Base-by-base conservation (phyloP, 768 basidiomycete species). In the Lentinula detonsa region DNA sequence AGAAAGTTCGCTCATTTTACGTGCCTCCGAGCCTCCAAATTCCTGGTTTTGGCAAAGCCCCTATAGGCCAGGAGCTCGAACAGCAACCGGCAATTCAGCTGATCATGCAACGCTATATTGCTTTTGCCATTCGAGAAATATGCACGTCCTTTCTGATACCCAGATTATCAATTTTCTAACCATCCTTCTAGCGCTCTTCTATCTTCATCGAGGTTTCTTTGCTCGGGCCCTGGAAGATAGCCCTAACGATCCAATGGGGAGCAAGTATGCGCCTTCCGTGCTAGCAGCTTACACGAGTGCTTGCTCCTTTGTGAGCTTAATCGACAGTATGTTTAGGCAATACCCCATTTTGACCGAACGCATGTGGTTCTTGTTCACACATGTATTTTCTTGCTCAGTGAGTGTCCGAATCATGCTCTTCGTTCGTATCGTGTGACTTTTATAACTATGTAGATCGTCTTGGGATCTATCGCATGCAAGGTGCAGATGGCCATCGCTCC, bases 121-220 rank as follows among this genome's bases (percentile, higher is more conserved):
- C 82, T 0, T 86, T 85, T 67, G 82, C 86, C 4, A 88, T 89
- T 64, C 83, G 77, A 69, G 87, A 89, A 70, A 87, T 87, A 40
- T 81, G 87, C 85, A 65, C 65, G 81, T 70, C 45, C 33, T 42
- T 23, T 42, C 45, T 28, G 21, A 34, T 54, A 48, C 62, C 33
- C 59, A 53, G 43, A 33, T 15, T 54, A 43, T 49, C 31, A 34
- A 33, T 3, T 21, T 39, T 54, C 53, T 54, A 8, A 56, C 40
- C 28, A 7, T 42, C 62, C 63, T 34, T 40, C 28, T 63, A 87
- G 86, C 83, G 11, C 70, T 88, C 33, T 87, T 89, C 66, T 88
- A 88, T 65, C 85, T 90, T 78, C 87, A 90, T 70, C 80, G 87
- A 52, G 86, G 86, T 5, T 90, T 85, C 75, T 90, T 90, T 67